phyloP scores from a whole-genome alignment of 345 rosid species.

The Eucalyptus cladocalyx region DNA sequence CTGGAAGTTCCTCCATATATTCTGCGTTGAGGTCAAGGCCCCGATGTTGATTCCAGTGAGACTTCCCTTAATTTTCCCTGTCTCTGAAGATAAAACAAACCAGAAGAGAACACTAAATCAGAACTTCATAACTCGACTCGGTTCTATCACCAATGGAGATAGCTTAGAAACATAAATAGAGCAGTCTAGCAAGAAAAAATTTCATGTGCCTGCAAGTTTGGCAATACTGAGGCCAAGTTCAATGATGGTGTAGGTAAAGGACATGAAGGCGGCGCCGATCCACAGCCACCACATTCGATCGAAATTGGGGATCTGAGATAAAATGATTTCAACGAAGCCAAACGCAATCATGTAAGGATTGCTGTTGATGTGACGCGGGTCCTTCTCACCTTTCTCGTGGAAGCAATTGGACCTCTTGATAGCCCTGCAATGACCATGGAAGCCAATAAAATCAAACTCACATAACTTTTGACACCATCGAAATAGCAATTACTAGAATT shows the following conservation, averaged over 20 bases:
- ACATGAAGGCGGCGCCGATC: constrained; percentile 26
- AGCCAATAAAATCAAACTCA: background rate
- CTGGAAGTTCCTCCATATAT: no score
- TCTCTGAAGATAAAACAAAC: background rate
- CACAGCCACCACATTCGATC: constrained; percentile 38
- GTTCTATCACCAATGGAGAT: background rate
- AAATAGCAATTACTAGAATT: background rate
- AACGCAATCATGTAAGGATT: constrained; percentile 45
- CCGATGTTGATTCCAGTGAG: no score
- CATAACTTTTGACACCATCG: background rate
- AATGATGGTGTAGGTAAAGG: constrained; percentile 25
- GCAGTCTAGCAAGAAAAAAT: background rate
- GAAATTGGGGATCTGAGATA: constrained; percentile 36
- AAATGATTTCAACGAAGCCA: constrained; percentile 20
- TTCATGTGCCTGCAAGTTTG: constrained; percentile 10
- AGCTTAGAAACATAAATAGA: background rate
- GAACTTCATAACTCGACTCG: background rate
- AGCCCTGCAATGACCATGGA: constrained; percentile 21
- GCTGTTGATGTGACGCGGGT: constrained; percentile 29
- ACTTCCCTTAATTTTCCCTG: no score
- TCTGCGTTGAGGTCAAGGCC: no score
- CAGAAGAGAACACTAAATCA: background rate
- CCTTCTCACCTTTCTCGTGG: background rate
- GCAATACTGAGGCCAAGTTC: constrained; percentile 35
- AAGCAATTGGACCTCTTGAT: constrained; percentile 47